A percentile compares a stretch with the other conserved stretches of the same genome.
Evolutionary conservation across 139 green algal species (phyloP).

Genomic region (Tetradesmus lagerheimii): DNA sequence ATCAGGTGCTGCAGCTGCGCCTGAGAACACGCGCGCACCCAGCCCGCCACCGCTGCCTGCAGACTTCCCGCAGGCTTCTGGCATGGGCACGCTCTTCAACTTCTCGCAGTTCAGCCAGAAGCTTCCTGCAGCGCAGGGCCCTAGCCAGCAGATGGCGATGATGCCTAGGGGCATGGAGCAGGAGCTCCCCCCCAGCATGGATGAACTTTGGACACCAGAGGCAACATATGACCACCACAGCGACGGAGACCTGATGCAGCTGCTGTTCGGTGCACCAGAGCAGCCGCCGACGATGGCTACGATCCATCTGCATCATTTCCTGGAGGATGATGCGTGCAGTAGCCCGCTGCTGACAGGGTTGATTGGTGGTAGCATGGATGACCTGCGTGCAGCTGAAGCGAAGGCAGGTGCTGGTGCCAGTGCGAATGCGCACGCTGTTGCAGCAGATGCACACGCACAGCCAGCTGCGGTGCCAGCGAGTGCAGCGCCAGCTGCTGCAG

Average conservation of each 20-base stretch:
- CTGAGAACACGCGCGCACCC: constrained; percentile 18
- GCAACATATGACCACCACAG: constrained; percentile 52
- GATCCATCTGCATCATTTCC: constrained; percentile 60
- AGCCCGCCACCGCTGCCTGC: constrained; percentile 57
- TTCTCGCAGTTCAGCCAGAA: constrained; percentile 64
- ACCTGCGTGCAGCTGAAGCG: constrained; percentile 22
- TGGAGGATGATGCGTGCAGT: constrained; percentile 33
- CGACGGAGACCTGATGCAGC: constrained; percentile 68
- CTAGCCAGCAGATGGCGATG: constrained; percentile 42
- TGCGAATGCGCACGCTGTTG: not conserved
- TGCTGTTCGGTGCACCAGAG: constrained; percentile 68
- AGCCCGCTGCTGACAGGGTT: constrained; percentile 23
- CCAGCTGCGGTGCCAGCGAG: not conserved
- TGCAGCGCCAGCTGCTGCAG: not conserved
- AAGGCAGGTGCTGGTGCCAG: not conserved
- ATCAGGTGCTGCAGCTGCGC: not conserved
- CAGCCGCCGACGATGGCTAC: constrained; percentile 66
- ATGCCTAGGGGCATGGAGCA: constrained; percentile 46
- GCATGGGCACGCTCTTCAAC: constrained; percentile 60
- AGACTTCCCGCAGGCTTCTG: constrained; percentile 48
- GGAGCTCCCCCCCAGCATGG: constrained; percentile 49
- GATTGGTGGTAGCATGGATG: constrained; percentile 33
- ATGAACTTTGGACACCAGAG: constrained; percentile 42
- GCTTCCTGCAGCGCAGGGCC: constrained; percentile 42
- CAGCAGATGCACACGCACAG: not conserved